Evolutionary conservation across 192 early-diverging fungal species (phyloP), one percentile per base, ranked within the genome.

Genomic region (Entomortierella parvispora): DNA sequence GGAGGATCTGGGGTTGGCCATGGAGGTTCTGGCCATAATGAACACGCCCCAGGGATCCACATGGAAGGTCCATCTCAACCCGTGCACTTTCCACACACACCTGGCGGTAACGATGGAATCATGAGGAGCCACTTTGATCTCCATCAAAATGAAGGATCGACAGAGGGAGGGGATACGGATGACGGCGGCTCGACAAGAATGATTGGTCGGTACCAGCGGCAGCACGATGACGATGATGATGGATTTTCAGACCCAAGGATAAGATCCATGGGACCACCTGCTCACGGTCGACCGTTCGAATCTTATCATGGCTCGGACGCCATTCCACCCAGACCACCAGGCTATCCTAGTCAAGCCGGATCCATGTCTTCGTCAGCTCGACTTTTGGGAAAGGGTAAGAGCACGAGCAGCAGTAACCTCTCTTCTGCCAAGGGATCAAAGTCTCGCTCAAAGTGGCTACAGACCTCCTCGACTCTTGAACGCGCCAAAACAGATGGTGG

Each of bases 161-260:
- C 37, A 40, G 42, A 42, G 8, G 62, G 62, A 26, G 45, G 6
- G 33, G 65, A 77, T 15, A 77, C 60, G 18, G 74, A 77, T 43
- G 74, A 77, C 29, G 65, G 65, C 5, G 71, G 71, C 3, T 67
- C 71, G 11, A 62, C 58, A n/a, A 64, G 49, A 4, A 77, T 64
- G 74, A 42, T 77, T 62, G 74, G 74, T 28, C 74, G 74, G 2
- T 77, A 68, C 37, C 62, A 65, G 22, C 64, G 47, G 2, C 60
- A 43, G 47, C 9, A 37, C 2, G 45, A 65, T 12, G 62, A 65
- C 17, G 64, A 50, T 2, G 64, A 77, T 18, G 64, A 75, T 22
- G 74, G 62, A 6, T 58, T 63, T 34, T 65, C 64, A 20, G 50
- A 58, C 18, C 43, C 40, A 8, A 61, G 58, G n/a, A 56, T 47